Conservation (phyloP, 2,329 filamentous ascomycete species). For the Diaporthe humulicola region DNA sequence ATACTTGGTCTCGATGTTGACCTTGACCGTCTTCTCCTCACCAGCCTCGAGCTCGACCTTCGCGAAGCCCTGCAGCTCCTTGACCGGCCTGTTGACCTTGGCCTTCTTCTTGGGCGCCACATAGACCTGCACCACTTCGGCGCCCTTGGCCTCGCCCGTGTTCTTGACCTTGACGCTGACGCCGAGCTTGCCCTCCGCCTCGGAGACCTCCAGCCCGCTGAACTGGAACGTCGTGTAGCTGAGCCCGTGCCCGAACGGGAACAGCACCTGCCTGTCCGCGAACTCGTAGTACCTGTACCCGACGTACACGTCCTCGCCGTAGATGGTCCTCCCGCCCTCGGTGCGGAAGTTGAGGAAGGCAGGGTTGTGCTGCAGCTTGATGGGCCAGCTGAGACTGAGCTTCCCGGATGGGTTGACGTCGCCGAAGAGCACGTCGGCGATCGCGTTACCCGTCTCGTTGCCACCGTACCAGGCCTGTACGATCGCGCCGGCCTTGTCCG, state of each 20-base stretch:
- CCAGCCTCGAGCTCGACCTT: constrained; percentile 75
- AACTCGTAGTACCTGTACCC: constrained; percentile 81
- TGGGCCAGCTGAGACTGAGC: constrained; percentile 75
- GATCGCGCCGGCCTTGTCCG: constrained; percentile 67
- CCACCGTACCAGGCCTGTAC: constrained; percentile 88
- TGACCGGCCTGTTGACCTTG: constrained; percentile 67
- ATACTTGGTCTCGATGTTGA: constrained; percentile 73
- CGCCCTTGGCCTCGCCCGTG: constrained; percentile 65
- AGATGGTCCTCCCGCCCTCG: constrained; percentile 75
- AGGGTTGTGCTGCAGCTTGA: constrained; percentile 73
- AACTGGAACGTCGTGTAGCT: constrained; percentile 52
- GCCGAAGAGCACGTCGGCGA: constrained; percentile 83
- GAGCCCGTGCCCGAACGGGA: constrained; percentile 47
- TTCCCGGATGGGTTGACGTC: constrained; percentile 79
- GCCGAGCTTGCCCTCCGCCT: constrained; percentile 60
- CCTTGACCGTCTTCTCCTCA: constrained; percentile 67
- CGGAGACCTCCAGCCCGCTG: constrained; percentile 62
- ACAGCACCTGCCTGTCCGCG: constrained; percentile 48
- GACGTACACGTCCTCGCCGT: constrained; percentile 80
- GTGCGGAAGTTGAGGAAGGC: constrained; percentile 76
- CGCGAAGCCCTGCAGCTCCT: constrained; percentile 75
- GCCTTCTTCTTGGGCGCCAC: constrained; percentile 64
- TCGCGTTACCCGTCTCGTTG: constrained; percentile 86
- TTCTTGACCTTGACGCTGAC: constrained; percentile 71
- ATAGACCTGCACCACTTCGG: constrained; percentile 72